phyloP scores from a whole-genome alignment of 2,329 filamentous ascomycete species.

The Apiospora phragmitis region DNA sequence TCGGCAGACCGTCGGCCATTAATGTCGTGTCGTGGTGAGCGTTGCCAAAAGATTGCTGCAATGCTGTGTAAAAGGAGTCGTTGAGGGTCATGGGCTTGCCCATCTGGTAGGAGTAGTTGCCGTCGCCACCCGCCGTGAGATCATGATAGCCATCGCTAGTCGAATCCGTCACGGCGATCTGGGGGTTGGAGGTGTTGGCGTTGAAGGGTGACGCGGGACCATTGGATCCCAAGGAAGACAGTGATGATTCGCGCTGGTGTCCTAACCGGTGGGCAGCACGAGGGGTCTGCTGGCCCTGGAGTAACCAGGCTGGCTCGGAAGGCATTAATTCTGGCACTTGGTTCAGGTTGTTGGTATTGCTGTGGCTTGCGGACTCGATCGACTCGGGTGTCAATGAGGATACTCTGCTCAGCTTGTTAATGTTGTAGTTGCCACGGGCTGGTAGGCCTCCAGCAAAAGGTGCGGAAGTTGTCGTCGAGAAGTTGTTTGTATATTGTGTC shows the following conservation, averaged over 20 bases:
- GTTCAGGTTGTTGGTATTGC: constrained; percentile 23
- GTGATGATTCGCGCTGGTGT: constrained; percentile 62
- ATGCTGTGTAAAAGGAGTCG: constrained; percentile 39
- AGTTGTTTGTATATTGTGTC: constrained; percentile 5
- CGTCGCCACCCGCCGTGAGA: constrained; percentile 37
- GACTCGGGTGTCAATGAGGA: constrained; percentile 21
- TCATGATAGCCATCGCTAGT: constrained; percentile 47
- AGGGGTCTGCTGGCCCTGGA: constrained; percentile 27
- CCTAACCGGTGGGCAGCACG: constrained; percentile 35
- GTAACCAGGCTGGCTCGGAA: constrained; percentile 30
- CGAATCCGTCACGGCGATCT: constrained; percentile 56
- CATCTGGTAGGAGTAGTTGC: constrained; percentile 47
- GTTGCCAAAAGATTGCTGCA: constrained; percentile 26
- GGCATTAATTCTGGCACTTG: constrained; percentile 33
- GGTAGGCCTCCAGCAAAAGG: not conserved
- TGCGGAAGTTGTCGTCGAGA: not conserved
- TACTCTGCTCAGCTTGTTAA: constrained; percentile 22
- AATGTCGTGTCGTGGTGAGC: constrained; percentile 42
- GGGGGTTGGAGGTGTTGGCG: constrained; percentile 56
- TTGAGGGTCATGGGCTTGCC: constrained; percentile 42
- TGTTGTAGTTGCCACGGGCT: constrained; percentile 19
- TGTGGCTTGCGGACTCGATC: constrained; percentile 13
- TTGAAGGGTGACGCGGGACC: constrained; percentile 62
- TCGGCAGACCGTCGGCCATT: constrained; percentile 27
- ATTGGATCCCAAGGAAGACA: constrained; percentile 60